Conservation (phyloP, 2,329 filamentous ascomycete species). For the Xylaria sp. region DNA sequence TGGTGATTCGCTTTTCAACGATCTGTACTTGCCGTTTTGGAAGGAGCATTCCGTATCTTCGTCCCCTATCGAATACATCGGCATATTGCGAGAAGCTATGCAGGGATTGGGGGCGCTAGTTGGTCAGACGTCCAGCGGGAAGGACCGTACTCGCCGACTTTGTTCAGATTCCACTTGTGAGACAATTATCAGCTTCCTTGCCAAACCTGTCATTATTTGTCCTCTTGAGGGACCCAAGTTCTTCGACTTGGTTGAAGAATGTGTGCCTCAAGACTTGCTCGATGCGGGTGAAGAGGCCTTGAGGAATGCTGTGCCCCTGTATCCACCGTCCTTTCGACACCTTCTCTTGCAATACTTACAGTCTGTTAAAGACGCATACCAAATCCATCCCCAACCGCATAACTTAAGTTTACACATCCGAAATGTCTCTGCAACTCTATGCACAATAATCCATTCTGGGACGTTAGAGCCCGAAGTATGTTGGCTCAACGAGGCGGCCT, state of each 20-base stretch:
- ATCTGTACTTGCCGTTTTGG: conserved; percentile 47
- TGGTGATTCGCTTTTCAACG: conserved; percentile 47
- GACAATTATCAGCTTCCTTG: conserved; percentile 45
- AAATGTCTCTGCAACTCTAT: conserved; percentile 58
- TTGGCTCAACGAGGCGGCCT: conserved; percentile 56
- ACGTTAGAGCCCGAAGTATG: conserved; percentile 47
- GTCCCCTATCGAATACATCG: conserved; percentile 39
- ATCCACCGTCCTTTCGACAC: conserved; percentile 48
- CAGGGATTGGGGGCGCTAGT: conserved; percentile 47
- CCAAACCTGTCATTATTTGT: conserved; percentile 43
- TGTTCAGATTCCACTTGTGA: conserved; percentile 47
- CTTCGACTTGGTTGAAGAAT: conserved; percentile 29
- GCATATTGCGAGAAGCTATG: conserved; percentile 45
- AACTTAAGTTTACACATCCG: conserved; percentile 45
- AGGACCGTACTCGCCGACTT: conserved; percentile 34
- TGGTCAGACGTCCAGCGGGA: conserved; percentile 43
- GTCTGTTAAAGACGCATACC: conserved; percentile 44
- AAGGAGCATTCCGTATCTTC: conserved; percentile 37
- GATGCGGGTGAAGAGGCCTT: conserved; percentile 45
- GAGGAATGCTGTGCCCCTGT: conserved; percentile 44
- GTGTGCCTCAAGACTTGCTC: conserved; percentile 41
- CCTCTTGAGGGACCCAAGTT: conserved; percentile 42
- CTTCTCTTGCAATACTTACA: conserved; percentile 47
- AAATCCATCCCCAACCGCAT: conserved; percentile 28
- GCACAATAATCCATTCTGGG: conserved; percentile 62